Evolutionary conservation across 208 protist genomes (phyloP), one percentile per base, ranked within the genome.

Genomic region (Leishmania guyanensis): DNA sequence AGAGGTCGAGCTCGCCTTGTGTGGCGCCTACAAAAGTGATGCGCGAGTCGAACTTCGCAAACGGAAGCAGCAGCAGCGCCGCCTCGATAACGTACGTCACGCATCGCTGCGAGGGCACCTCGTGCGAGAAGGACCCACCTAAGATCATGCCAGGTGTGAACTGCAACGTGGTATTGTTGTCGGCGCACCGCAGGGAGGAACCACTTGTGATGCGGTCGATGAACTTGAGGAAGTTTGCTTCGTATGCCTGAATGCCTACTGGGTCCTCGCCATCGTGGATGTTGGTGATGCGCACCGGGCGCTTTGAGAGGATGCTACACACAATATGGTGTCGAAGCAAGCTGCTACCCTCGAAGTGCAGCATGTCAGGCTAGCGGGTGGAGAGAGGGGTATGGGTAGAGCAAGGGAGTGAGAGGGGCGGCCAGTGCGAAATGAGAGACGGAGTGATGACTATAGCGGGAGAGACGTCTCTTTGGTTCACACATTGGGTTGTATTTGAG

Each of bases 151-250:
- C 96, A 4, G 96, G 96, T n/a, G 84, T 90, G 83, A 98, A 97
- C 16, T 84, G 89, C 43, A 98, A 75, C 39, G 80, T 80, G 9
- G 93, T 97, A 83, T 96, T 96, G 84, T 93, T 82, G 14, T 96
- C 86, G 4, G 81, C 88, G 70, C 90, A 90, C 81, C 96, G 87
- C 56, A 98, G 89, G 8, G 78, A 82, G 3, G 94, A 96, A 2
- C 96, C 96, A 73, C 92, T 97, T 22, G 96, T 98, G 73, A 98
- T 83, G 71, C 93, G 92, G 77, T 97, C 95, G 60, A 98, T 91
- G 70, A 98, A 97, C 86, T 97, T 97, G 51, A 98, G 86, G 72
- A 98, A 98, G 84, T 98, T 98, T 17, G 91, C 94, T 83, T 98
- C 95, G 68, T 87, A 86, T 3, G 82, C 50, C 80, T 94, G 86